phyloP scores from a whole-genome alignment of 371 early-diverging fungal species.

The Rhizomucor miehei region DNA sequence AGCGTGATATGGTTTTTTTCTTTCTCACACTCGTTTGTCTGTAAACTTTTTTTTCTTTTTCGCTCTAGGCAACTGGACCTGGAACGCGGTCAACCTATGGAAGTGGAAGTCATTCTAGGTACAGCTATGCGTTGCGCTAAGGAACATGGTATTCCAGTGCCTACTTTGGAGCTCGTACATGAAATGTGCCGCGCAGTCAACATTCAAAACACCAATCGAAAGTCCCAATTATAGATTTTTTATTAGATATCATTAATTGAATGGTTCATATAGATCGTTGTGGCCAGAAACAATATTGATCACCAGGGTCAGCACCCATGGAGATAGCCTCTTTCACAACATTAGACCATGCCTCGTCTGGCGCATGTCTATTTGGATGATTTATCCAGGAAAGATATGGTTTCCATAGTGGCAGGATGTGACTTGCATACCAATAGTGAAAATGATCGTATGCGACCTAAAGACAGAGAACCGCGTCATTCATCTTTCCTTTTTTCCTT shows the following conservation, averaged over 20 bases:
- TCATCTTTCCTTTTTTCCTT: not conserved
- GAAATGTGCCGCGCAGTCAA: constrained; percentile 22
- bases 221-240: constrained; percentile 5
- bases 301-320: too few relatives aligned
- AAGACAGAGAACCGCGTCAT: not conserved
- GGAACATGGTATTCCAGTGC: constrained; percentile 34
- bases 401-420: constrained; percentile 14
- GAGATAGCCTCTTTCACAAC: too few relatives aligned
- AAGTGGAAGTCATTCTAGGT: constrained; percentile 63
- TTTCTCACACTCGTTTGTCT: too few relatives aligned
- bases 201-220: constrained; percentile 10
- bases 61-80: constrained; percentile 51
- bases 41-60: not conserved
- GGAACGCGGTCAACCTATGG: constrained; percentile 58
- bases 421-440: constrained; percentile 24
- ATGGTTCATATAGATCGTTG: too few relatives aligned
- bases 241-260: not conserved
- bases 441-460: constrained; percentile 23
- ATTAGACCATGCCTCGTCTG: too few relatives aligned
- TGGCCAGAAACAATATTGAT: too few relatives aligned
- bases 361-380: not conserved
- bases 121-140: constrained; percentile 56
- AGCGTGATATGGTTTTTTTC: too few relatives aligned
- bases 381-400: constrained; percentile 7
- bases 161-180: constrained; percentile 42